Conservation (phyloP, 768 basidiomycete genomes). For the Psilocybe tampanensis region DNA sequence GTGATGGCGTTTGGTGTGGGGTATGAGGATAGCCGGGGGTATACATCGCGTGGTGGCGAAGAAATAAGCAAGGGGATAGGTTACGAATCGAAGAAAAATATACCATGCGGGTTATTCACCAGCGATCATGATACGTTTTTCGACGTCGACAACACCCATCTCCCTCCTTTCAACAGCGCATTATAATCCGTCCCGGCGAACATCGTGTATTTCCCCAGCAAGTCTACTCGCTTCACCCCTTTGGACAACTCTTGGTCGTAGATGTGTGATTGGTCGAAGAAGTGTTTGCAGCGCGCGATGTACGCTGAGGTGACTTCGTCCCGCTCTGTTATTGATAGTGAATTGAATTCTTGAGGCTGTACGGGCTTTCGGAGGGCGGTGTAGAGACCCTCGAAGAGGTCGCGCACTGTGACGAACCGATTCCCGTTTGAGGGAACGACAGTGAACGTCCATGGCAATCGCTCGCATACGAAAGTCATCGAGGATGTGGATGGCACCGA, state of each 20-base stretch:
- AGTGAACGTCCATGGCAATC: constrained; percentile 36
- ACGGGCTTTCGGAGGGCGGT: constrained; percentile 42
- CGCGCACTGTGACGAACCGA: constrained; percentile 37
- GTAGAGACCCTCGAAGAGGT: constrained; percentile 52
- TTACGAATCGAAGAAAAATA: background rate
- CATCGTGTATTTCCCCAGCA: constrained; percentile 39
- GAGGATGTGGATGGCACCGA: constrained; percentile 33
- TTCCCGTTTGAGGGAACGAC: constrained; percentile 27
- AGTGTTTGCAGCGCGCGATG: constrained; percentile 37
- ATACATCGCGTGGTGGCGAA: constrained; percentile 15
- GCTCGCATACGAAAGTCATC: constrained; percentile 32
- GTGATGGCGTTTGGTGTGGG: constrained; percentile 8
- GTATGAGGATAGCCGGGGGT: constrained; percentile 26
- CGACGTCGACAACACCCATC: constrained; percentile 35
- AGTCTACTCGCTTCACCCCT: constrained; percentile 59
- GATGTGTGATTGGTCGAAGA: constrained; percentile 25
- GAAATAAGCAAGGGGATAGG: background rate
- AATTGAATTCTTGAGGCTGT: constrained; percentile 41
- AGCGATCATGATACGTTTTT: background rate
- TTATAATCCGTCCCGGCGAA: constrained; percentile 44
- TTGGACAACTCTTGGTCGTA: constrained; percentile 43
- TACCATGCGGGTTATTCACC: constrained; percentile 2
- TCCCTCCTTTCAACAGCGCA: constrained; percentile 23
- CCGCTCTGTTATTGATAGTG: constrained; percentile 30
- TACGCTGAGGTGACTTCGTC: constrained; percentile 44